Base-by-base conservation (phyloP, 257 asterid species). In the Fraxinus quadrangulata region DNA sequence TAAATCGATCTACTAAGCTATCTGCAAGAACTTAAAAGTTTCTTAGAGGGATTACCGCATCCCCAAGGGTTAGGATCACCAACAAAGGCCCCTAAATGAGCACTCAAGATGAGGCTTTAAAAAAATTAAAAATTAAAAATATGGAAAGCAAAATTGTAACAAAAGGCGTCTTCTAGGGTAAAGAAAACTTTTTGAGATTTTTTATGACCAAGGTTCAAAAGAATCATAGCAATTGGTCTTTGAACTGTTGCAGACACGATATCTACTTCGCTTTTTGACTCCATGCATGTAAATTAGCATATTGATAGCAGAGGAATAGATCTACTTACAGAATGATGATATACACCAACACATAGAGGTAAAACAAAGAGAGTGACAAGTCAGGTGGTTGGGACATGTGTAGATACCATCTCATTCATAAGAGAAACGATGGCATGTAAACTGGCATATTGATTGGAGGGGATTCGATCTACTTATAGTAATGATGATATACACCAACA, bases 1-100 rank as follows among this genome's bases (percentile, higher is more conserved):
- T 16, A 73, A 71, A 67, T 76, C 21, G 23, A 56, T n/a, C n/a
- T 49, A 28, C 37, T 54, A 73, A 76, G 72, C 74, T 51, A 51
- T 70, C 61, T 63, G 30, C n/a, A 71, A 77, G 19, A 63, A 78
- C 37, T 51, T 9, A 40, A 13, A 77, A 6, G 40, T 36, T 36
- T 36, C 40, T 36, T 36, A 36, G 40, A 36, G 40, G 40, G 7
- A 37, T 37, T 37, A 37, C 11, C 2, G 11, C 42, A 36, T 36
- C 40, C 40, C 40, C 40, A 36, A 36, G 40, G 40, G 9, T 36
- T 36, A 36, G 10, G 40, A 36, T 36, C 9, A 6, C 40, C 40
- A 6, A 2, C 40, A 6, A 36, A 36, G 2, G 42, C 12, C 42
- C 12, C 42, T 7, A 37, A 7, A 37, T 37, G 12, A 37, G 2